Conservation (phyloP, 495 filamentous ascomycete genomes). For the Apodospora peruviana region DNA sequence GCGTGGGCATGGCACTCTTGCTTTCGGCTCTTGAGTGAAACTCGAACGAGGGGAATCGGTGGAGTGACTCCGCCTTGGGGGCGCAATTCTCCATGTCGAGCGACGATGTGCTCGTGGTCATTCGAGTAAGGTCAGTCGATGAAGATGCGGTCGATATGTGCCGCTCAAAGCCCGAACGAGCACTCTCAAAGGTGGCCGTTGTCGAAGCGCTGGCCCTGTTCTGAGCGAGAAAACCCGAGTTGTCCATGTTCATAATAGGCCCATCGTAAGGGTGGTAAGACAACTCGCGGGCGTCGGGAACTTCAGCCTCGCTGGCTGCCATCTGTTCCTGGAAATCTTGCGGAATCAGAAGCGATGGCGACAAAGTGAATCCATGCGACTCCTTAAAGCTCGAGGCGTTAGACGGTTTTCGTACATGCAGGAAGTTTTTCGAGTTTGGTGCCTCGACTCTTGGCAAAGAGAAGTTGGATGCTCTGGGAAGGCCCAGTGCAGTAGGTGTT, state of each 20-base stretch:
- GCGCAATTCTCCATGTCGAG: conserved; percentile 24
- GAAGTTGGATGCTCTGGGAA: conserved; percentile 35
- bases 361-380: conserved; percentile 49
- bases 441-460: conserved; percentile 32
- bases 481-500: conserved; percentile 30
- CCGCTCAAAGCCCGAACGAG: conserved; percentile 28
- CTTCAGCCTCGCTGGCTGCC: conserved; percentile 31
- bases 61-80: conserved; percentile 19
- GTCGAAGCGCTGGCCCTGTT: conserved; percentile 40
- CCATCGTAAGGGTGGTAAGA: conserved; percentile 28
- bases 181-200: conserved; percentile 30
- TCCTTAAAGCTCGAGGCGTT: conserved; percentile 49
- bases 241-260: conserved; percentile 24
- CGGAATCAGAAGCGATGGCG: conserved; percentile 50
- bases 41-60: conserved; percentile 21
- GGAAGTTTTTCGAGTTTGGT: conserved; percentile 18
- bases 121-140: conserved; percentile 36
- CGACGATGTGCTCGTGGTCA: conserved; percentile 39
- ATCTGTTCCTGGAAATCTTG: conserved; percentile 44
- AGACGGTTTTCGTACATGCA: conserved; percentile 32
- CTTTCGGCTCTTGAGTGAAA: conserved; percentile 15
- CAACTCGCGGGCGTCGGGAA: conserved; percentile 27
- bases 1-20: conserved; percentile 24
- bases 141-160: conserved; percentile 39
- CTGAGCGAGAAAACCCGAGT: conserved; percentile 16